These are phyloP conservation scores for Leishmania turanica DNA, from an alignment of 208 protist genomes.

Conservation along the genomic window DNA sequence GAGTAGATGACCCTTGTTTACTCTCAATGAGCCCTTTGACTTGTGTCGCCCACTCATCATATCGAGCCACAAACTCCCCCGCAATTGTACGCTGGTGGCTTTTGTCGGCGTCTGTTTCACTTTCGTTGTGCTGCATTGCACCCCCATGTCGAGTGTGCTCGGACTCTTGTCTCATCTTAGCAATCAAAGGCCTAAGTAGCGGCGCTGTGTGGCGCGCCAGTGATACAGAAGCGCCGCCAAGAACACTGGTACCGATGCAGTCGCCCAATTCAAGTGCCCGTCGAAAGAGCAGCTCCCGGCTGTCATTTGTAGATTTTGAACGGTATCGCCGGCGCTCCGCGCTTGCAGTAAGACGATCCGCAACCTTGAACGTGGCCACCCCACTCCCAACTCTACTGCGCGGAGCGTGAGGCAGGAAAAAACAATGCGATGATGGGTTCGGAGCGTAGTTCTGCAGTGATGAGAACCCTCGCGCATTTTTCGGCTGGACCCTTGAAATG, in stretches of 20 bases:
- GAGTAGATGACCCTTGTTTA: neutral
- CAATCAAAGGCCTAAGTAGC: neutral
- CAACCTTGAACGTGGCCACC: constrained; percentile 16
- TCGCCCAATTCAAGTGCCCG: constrained; percentile 13
- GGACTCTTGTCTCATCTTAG: neutral
- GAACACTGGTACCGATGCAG: neutral
- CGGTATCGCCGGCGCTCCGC: constrained; percentile 2
- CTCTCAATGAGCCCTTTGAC: neutral
- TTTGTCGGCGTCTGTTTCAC: neutral
- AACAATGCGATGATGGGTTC: neutral
- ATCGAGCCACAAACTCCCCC: neutral
- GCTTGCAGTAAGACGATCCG: constrained; percentile 14
- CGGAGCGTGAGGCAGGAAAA: constrained; percentile 2
- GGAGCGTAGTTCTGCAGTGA: neutral
- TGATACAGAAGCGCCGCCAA: neutral
- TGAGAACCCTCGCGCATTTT: neutral
- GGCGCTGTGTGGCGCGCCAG: neutral
- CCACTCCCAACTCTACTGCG: constrained; percentile 14
- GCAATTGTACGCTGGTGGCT: neutral
- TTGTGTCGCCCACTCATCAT: neutral
- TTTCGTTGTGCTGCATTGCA: neutral
- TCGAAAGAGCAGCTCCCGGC: constrained; percentile 21
- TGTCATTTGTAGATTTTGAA: constrained; percentile 12
- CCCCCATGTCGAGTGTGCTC: neutral
- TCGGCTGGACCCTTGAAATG: neutral